Base-by-base conservation (phyloP, 2,329 filamentous ascomycete species). In the Sclerotinia spermophila region DNA sequence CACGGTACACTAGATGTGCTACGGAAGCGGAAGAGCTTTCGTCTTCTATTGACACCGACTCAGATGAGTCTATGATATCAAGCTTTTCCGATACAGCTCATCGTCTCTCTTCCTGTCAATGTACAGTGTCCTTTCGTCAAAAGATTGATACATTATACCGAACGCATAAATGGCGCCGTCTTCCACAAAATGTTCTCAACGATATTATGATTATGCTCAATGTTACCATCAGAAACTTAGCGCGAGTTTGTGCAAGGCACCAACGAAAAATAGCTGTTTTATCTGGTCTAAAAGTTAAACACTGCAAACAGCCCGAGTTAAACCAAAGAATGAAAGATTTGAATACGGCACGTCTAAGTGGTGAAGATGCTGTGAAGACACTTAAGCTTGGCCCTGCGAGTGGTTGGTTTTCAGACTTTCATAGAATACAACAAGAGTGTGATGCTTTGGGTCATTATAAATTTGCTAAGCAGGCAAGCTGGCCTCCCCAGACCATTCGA, bases 401-500 rank as follows among this genome's bases (percentile, higher is more conserved):
- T 58, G 55, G 55, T 30, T 44, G 59, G 59, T 44, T 62, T 30
- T 40, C 27, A 27, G 17, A 11, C 3, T 42, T 44, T 19, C 59
- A 44, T 42, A 35, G 59, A 5, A 13, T 27, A 44, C 15, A 62
- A n/a, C 38, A 27, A n/a, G 10, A 40, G 38, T 44, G 33, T 44
- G 59, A 40, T 62, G 24, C 35, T 30, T 44, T 62, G 27, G 59
- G 59, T 11, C 59, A 62, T 62, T 62, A 62, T 30, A 44, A 62
- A 62, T 62, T 44, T 38, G 35, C 40, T n/a, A 62, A 44, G 24
- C 38, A 44, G 8, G 35, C 35, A 40, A 42, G 10, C 8, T 62
- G 59, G 38, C 59, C 59, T 11, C 35, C 27, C 5, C 21, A 15
- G 8, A 44, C n/a, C 19, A 62, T 62, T 24, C 59, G 27, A 40